Base-by-base conservation (phyloP, 495 filamentous ascomycete genomes). In the Penicillium coprophilum region DNA sequence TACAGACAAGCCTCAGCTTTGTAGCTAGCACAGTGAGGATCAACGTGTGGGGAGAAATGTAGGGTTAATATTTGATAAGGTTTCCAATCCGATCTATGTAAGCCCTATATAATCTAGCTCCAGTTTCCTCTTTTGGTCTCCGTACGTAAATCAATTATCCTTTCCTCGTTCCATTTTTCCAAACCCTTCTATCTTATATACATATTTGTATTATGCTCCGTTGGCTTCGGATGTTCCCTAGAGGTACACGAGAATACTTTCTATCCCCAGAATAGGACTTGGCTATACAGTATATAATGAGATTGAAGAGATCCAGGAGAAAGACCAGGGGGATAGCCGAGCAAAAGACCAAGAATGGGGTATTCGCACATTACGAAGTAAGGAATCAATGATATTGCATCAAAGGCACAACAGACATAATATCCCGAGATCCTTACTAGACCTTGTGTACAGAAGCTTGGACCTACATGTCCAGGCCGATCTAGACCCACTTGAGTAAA, bases 401-500 rank as follows among this genome's bases (percentile, higher is more conserved):
- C 8, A 11, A 43, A 19, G 40, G 10, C 40, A 19, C 36, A 39
- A 38, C 30, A 46, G 40, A 5, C 10, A 43, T 21, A 43, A 40
- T 8, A 38, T 34, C 31, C 41, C 45, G 13, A 19, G 6, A 15
- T 31, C 4, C 10, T 4, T 28, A 27, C 24, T n/a, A n/a, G n/a
- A 27, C 24, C 24, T 24, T 3, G 24, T 20, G 27, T 32, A 11
- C 27, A 9, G 51, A 19, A 38, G 52, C 41, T 53, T 53, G 39
- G 38, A 27, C 38, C 40, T 15, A 46, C 31, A 46, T 39, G 41
- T 31, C 43, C 31, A 32, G 52, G 17, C 41, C 52, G 52, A 54
- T 46, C 52, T 19, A 46, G 52, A 46, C 43, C 52, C 52, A 46
- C 52, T 31, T 15, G 17, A 39, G 21, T 32, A 54, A 38, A 54